Evolutionary conservation across 2,329 filamentous ascomycete species (phyloP).

Genomic region (Juglanconis oblonga): DNA sequence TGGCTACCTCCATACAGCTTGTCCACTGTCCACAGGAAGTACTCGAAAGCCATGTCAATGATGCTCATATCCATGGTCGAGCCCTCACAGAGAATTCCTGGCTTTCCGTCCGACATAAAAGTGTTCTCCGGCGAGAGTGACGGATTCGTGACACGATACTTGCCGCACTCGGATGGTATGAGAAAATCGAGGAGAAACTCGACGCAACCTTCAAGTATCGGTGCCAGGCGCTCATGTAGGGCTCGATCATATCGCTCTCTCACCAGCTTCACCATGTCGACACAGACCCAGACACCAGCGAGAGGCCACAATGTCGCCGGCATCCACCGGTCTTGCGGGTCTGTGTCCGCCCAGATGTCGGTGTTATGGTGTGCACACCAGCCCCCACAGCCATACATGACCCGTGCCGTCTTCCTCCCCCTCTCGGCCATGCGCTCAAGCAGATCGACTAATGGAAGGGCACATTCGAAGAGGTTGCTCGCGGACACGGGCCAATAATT

Average conservation of each 20-base stretch:
- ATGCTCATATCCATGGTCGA: conserved; percentile 47
- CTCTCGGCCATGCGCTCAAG: conserved; percentile 34
- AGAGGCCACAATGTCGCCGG: conserved; percentile 28
- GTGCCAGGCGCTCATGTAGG: conserved; percentile 25
- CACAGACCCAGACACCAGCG: conserved; percentile 27
- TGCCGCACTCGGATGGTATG: conserved; percentile 21
- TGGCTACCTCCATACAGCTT: conserved; percentile 12
- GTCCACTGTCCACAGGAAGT: conserved; percentile 24
- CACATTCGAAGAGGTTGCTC: conserved; percentile 28
- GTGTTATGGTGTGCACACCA: conserved; percentile 36
- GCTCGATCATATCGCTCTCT: conserved; percentile 23
- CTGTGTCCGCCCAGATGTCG: conserved; percentile 34
- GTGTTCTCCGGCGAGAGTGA: conserved; percentile 35
- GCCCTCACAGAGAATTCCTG: conserved; percentile 38
- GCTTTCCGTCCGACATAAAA: conserved; percentile 30
- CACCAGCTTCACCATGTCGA: conserved; percentile 28
- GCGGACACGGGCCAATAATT: conserved; percentile 45
- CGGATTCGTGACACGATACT: conserved; percentile 29
- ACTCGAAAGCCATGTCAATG: conserved; percentile 26
- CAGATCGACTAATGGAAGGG: conserved; percentile 36
- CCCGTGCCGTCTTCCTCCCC: conserved; percentile 29
- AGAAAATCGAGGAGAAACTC: conserved; percentile 31
- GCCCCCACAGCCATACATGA: conserved; percentile 32
- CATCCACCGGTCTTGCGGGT: conserved; percentile 32
- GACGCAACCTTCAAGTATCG: conserved; percentile 28